phyloP scores from a whole-genome alignment of 352 stramenopile species.

The Blastocystis sp. region DNA sequence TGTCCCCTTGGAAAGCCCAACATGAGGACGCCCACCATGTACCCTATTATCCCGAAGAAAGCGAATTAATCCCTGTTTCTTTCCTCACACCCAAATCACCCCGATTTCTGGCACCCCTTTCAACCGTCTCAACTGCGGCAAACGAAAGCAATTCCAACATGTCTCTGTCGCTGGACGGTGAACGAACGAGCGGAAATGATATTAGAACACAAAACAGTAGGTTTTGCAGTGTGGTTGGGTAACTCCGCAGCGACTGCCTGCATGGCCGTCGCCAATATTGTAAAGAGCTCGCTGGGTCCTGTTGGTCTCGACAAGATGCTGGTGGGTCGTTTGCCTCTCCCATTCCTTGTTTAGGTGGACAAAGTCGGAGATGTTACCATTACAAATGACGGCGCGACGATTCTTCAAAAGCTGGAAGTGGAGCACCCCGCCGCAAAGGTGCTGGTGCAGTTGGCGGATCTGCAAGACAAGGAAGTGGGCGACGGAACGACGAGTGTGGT shows the following conservation, averaged over 20 bases:
- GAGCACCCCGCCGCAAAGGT: slow-evolving; percentile 98
- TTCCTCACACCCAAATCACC: neutral
- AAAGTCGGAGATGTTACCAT: slow-evolving; percentile 98
- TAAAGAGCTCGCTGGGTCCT: slow-evolving; percentile 95
- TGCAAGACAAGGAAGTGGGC: slow-evolving; percentile 98
- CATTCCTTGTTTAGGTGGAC: slow-evolving; percentile 75
- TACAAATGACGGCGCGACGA: slow-evolving; percentile 99
- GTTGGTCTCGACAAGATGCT: slow-evolving; percentile 99
- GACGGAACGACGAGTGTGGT: slow-evolving; percentile 98
- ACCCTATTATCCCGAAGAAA: slow-evolving; percentile 34
- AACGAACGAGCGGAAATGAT: slow-evolving; percentile 64
- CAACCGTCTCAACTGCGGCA: neutral
- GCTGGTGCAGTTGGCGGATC: slow-evolving; percentile 80
- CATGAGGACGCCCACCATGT: neutral
- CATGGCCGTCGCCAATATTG: slow-evolving; percentile 98
- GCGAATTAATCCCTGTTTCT: slow-evolving; percentile 14
- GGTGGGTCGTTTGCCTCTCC: slow-evolving; percentile 73
- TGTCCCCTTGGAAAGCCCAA: neutral
- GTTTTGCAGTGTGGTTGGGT: neutral
- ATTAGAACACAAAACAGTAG: slow-evolving; percentile 67
- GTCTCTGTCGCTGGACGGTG: slow-evolving; percentile 62
- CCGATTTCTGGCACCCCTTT: neutral
- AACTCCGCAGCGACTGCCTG: slow-evolving; percentile 86
- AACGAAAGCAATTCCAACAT: slow-evolving; percentile 22
- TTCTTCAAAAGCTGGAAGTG: slow-evolving; percentile 97